Conservation (phyloP, 2,329 filamentous ascomycete species). For the Neonectria neomacrospora region DNA sequence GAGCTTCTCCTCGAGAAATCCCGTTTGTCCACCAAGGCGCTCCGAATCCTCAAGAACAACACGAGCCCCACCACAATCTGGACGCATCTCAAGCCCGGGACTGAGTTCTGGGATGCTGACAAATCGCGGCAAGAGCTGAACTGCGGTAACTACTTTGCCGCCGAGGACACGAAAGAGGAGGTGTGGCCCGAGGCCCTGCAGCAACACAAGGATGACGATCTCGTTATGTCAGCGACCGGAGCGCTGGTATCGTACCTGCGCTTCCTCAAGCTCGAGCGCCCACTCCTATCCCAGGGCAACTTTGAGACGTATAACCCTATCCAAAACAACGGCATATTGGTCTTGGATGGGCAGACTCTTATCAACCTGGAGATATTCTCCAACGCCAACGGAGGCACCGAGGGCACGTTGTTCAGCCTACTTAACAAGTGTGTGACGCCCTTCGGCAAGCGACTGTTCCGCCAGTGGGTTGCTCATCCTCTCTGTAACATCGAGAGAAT, state of each 20-base stretch:
- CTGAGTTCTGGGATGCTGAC: slow-evolving; percentile 92
- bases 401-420: slow-evolving; percentile 90
- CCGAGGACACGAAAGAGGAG: slow-evolving; percentile 65
- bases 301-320: slow-evolving; percentile 95
- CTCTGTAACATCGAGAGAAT: slow-evolving; percentile 87
- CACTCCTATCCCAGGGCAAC: slow-evolving; percentile 87
- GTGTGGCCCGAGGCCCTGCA: slow-evolving; percentile 81
- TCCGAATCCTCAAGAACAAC: slow-evolving; percentile 96
- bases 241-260: slow-evolving; percentile 89
- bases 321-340: slow-evolving; percentile 85
- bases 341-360: slow-evolving; percentile 94
- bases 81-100: slow-evolving; percentile 88
- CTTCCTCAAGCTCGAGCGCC: slow-evolving; percentile 87
- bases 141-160: slow-evolving; percentile 80
- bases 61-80: slow-evolving; percentile 92
- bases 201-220: slow-evolving; percentile 79
- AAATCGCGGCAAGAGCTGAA: slow-evolving; percentile 84
- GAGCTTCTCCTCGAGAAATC: slow-evolving; percentile 92
- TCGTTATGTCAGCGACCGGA: slow-evolving; percentile 90
- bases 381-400: slow-evolving; percentile 86
- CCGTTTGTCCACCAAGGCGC: slow-evolving; percentile 83
- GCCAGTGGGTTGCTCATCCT: slow-evolving; percentile 97
- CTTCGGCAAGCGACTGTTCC: slow-evolving; percentile 95
- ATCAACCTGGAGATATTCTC: slow-evolving; percentile 98
- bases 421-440: slow-evolving; percentile 95